Base-by-base conservation (phyloP, 805 yeast species). In the Helenozyma baotianmanensis region DNA sequence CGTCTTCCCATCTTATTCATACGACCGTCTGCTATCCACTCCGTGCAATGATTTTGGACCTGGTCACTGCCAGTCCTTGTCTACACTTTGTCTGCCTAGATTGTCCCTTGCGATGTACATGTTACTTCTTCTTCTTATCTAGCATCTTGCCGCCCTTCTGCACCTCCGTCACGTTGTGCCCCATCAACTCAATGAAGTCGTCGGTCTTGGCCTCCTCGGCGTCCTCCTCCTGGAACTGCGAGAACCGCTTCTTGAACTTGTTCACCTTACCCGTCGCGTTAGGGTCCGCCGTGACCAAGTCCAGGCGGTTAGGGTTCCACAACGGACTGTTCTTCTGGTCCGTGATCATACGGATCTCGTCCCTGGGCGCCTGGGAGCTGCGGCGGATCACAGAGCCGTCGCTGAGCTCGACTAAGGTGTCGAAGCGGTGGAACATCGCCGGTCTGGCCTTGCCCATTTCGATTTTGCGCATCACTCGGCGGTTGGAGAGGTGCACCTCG, bases 321-420 rank as follows among this genome's bases (percentile, higher is more conserved):
- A 84, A 59, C 22, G 88, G 78, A 50, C 77, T 79, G 51, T 84
- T 85, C 62, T 96, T 78, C 69, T 84, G 95, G 60, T 92, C 98
- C 32, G 79, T 76, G 47, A 92, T 76, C 76, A 87, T 77, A 56
- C 92, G 72, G 50, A 85, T 68, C 52, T 92, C 96, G 33, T 75
- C 80, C 50, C 86, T 83, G 9, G 98, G 98, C 39, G 78, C 86
- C 44, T 84, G 95, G 1, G 96, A 78, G 49, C 84, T 74, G 60
- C 98, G 75, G 22, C 66, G 68, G 21, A 88, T 69, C 2, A 95
- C 95, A 19, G 96, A 83, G 2, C 98, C 98, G 56, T 92, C 98
- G 45, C 94, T 82, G 38, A 89, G 71, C 60, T 90, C 95, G n/a
- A 92, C 89, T 23, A 72, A 61, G 21, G 89, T 82, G 43, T 90